Conservation (phyloP, 2,329 filamentous ascomycete genomes). For the Exophiala phaeomuriformis region DNA sequence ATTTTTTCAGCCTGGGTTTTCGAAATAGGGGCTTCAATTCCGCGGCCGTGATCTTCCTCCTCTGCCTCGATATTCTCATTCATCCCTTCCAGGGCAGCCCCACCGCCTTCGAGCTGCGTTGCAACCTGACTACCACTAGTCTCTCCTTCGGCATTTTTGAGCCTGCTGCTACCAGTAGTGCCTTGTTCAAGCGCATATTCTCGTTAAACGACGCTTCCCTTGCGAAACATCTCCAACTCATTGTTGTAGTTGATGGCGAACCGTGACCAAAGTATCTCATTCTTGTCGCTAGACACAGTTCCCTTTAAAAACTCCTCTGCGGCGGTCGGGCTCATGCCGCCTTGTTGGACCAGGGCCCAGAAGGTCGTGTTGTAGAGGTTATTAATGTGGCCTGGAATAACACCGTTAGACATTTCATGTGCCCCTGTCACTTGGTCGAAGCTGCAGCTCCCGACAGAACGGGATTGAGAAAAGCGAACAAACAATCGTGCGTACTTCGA, state of each 20-base stretch:
- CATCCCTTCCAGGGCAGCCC: conserved; percentile 39
- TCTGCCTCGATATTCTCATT: conserved; percentile 42
- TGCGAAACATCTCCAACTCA: conserved; percentile 84
- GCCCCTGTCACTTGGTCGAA: background rate
- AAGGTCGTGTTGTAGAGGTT: conserved; percentile 98
- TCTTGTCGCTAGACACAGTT: conserved; percentile 79
- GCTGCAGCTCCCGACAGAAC: no score
- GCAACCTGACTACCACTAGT: no score
- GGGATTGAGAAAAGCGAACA: background rate
- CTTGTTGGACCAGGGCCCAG: conserved; percentile 76
- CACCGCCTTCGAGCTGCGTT: conserved; percentile 39
- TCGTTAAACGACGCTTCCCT: conserved; percentile 83
- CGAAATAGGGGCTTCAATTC: conserved; percentile 30
- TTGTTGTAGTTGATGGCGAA: conserved; percentile 98
- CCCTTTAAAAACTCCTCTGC: conserved; percentile 78
- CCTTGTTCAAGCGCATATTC: conserved; percentile 62
- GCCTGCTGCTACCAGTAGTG: background rate
- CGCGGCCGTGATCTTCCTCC: background rate
- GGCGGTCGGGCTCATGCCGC: conserved; percentile 65
- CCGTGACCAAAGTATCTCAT: conserved; percentile 83
- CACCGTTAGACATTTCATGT: background rate
- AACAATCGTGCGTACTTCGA: background rate
- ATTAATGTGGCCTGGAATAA: conserved; percentile 73
- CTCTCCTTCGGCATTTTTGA: no score
- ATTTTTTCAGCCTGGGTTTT: conserved; percentile 80